Evolutionary conservation across 768 basidiomycete genomes (phyloP), one percentile per base, ranked within the genome.

Genomic region (Chiua virens): DNA sequence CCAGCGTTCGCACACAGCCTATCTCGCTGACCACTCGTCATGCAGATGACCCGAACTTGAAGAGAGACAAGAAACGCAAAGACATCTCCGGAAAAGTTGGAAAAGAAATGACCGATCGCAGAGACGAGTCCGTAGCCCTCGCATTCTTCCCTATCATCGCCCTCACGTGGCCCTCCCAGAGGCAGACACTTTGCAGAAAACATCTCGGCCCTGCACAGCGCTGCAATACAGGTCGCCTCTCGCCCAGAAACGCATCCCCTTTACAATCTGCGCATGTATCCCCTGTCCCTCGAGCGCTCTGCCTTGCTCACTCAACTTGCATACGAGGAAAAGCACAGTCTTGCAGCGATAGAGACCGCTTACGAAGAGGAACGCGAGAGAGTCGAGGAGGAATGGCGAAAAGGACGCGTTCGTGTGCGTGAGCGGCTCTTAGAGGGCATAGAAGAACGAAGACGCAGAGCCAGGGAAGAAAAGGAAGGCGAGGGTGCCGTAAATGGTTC

Each of bases 381-480:
- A 42, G 88, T 92, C 5, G 91, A 92, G 60, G 88, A 89, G 7
- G 91, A 92, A 62, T 92, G 85, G 84, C 79, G 76, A 56, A 78
- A 80, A 39, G 90, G 91, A 4, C 75, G 85, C 41, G 88, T 88
- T 38, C 74, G 85, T 25, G 85, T 92, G 17, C 75, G 87, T 8
- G 89, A 92, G 60, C 76, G 90, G 15, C 73, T 93, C 27, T 67
- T 92, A 15, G 91, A 92, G 60, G 89, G 91, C 25, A 87, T 93
- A 56, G 90, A 92, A 66, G 91, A 93, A 62, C 77, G 90, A 27
- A 70, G 90, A 49, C 75, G 83, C 57, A 73, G 87, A 52, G 91
- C 91, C 25, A 74, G 91, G 46, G 91, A 93, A 55, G 91, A 93
- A 73, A 92, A 92, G 64, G 91, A 92, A 53, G 88, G 89, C 54